Base-by-base conservation (phyloP, 192 early-diverging fungal genomes). In the Phlyctochytrium arcticum region DNA sequence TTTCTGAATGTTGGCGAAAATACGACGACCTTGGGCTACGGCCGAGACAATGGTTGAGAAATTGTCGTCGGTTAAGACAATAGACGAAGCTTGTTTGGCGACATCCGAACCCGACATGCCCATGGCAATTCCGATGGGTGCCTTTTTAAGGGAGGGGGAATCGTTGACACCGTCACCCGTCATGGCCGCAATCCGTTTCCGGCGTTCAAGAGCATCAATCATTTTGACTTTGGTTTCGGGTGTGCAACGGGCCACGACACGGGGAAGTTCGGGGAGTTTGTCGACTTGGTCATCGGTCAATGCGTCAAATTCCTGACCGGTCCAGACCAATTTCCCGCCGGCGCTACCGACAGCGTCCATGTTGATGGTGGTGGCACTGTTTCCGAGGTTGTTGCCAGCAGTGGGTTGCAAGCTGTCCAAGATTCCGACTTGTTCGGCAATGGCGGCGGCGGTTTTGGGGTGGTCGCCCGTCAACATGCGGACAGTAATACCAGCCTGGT, bases 51-150 rank as follows among this genome's bases (percentile, higher is more conserved):
- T 98, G 3, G 91, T 94, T 33, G 89, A 79, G 67, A 97, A 96
- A 75, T 95, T 87, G 79, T 95, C 93, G 72, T 96, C 88, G n/a
- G 88, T 80, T 4, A 98, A 71, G 47, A 98, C 88, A 67, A 98
- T 92, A 64, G 93, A 93, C 3, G 94, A 92, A 15, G 94, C 96
- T 65, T 96, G 90, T 72, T 94, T 97, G 42, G 96, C 94, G 37
- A 95, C 93, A 56, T 98, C 96, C 0, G 92, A 92, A 35, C 93
- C 96, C 23, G 87, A 87, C 57, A 90, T 90, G 15, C 90, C 92
- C 90, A 95, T 92, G 0, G 93, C 92, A 46, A 95, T 88, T 57
- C 93, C 93, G 15, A 91, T 83, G 55, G 91, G 88, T 4, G 93
- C 88, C 19, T 81, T 80, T 68, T 95, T 95, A 56, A 95, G 88